phyloP scores from a whole-genome alignment of 2,329 filamentous ascomycete species.

The Fusarium denticulatum region DNA sequence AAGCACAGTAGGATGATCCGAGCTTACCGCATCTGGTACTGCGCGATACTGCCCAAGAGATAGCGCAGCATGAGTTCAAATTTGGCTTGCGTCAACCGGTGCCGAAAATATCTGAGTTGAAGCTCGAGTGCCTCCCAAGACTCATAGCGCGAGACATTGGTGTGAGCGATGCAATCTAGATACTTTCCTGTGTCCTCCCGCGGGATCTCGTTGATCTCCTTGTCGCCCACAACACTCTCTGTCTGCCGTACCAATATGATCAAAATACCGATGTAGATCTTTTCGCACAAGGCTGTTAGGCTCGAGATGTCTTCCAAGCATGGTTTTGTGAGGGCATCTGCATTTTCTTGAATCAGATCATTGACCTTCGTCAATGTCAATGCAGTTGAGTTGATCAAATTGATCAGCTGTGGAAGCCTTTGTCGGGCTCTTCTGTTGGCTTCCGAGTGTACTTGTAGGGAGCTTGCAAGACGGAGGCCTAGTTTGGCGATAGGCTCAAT shows the following conservation, averaged over 20 bases:
- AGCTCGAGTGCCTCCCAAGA: rapidly evolving
- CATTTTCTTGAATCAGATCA: background rate
- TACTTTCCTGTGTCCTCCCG: background rate
- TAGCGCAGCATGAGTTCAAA: background rate
- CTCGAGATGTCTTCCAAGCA: background rate
- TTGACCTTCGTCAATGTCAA: rapidly evolving
- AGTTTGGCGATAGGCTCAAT: background rate
- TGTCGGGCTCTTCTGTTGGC: background rate
- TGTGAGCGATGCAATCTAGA: background rate
- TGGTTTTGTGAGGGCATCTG: background rate
- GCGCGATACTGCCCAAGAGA: background rate
- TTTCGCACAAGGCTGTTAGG: background rate
- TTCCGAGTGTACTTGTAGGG: rapidly evolving
- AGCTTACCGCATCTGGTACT: background rate
- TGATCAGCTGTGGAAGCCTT: background rate
- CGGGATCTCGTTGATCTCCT: background rate
- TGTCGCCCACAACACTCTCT: rapidly evolving
- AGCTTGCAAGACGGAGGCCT: background rate
- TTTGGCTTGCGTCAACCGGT: background rate
- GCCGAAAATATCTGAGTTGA: background rate
- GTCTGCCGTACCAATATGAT: background rate
- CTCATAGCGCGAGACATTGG: rapidly evolving
- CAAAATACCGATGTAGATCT: background rate
- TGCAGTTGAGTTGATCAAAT: background rate
- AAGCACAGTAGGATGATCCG: rapidly evolving